Conservation (phyloP, 179 eudicot species). For the Heliamphora pulchella region DNA sequence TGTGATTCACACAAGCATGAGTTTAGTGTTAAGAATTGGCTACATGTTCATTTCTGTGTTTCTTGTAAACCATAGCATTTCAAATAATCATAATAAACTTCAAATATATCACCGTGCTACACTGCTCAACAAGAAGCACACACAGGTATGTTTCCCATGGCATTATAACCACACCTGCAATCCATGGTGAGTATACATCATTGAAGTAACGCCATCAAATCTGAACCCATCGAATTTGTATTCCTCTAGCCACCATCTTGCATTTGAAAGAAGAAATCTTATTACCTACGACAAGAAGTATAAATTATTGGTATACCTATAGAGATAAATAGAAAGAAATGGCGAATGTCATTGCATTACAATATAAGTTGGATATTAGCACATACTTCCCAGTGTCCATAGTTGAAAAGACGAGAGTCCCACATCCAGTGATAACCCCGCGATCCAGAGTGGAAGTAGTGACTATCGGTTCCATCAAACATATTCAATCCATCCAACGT, state of each 20-base stretch:
- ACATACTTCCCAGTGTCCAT: constrained; percentile 94
- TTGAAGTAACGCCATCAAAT: constrained; percentile 99
- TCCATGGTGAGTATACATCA: constrained; percentile 99
- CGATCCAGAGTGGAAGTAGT: constrained; percentile 93
- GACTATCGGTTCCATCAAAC: constrained; percentile 97
- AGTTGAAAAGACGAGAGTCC: constrained; percentile 96
- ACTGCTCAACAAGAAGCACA: not conserved
- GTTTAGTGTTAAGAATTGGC: not conserved
- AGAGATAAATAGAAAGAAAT: not conserved
- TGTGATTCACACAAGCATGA: not conserved
- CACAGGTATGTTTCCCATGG: not conserved
- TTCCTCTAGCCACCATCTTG: constrained; percentile 99
- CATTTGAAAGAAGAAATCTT: constrained; percentile 91
- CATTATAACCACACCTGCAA: constrained; percentile 51
- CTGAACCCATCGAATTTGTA: constrained; percentile 97
- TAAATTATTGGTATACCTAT: not conserved
- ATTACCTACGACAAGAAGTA: constrained; percentile 49
- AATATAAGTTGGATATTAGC: not conserved
- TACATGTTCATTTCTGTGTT: not conserved
- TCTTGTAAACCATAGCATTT: not conserved
- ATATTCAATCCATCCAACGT: constrained; percentile 86
- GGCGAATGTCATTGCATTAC: not conserved
- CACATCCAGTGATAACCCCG: constrained; percentile 99
- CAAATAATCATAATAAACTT: not conserved
- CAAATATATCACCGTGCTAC: not conserved